Evolutionary conservation across 208 protist genomes (phyloP).

Genomic region (Naegleria lovaniensis): DNA sequence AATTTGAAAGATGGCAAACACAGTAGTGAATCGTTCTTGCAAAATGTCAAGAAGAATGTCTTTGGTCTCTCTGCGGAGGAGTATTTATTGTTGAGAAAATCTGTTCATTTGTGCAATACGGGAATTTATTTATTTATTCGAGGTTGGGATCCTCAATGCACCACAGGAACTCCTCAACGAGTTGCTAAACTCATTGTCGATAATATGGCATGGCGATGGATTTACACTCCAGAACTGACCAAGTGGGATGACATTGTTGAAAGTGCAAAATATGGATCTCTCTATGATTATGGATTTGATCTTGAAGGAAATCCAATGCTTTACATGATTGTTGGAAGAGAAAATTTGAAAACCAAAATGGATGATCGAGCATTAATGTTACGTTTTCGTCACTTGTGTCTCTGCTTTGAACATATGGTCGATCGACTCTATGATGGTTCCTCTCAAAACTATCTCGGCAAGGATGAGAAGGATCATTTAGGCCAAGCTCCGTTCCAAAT

Average conservation of each 20-base stretch:
- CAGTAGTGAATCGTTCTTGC: background rate
- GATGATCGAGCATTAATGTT: background rate
- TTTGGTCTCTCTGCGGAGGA: background rate
- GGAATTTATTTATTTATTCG: background rate
- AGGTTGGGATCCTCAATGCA: background rate
- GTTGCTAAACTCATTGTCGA: background rate
- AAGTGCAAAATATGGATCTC: background rate
- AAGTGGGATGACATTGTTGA: background rate
- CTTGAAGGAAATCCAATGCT: background rate
- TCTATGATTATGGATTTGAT: background rate
- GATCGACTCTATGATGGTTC: background rate
- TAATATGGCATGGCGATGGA: background rate
- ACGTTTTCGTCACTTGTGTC: background rate
- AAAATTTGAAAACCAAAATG: background rate
- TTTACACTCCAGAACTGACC: background rate
- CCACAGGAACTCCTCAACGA: background rate
- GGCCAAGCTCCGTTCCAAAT: background rate
- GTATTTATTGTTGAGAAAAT: slow-evolving; percentile 10
- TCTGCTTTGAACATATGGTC: background rate
- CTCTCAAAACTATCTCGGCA: background rate
- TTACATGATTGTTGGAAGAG: slow-evolving; percentile 8
- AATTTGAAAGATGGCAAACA: background rate
- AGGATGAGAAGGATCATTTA: background rate
- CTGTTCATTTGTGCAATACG: background rate
- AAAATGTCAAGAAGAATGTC: background rate